A percentile compares a stretch with the other conserved stretches of the same genome.
phyloP scores from a whole-genome alignment of 805 yeast species.

The Blastobotrys peoriensis region DNA sequence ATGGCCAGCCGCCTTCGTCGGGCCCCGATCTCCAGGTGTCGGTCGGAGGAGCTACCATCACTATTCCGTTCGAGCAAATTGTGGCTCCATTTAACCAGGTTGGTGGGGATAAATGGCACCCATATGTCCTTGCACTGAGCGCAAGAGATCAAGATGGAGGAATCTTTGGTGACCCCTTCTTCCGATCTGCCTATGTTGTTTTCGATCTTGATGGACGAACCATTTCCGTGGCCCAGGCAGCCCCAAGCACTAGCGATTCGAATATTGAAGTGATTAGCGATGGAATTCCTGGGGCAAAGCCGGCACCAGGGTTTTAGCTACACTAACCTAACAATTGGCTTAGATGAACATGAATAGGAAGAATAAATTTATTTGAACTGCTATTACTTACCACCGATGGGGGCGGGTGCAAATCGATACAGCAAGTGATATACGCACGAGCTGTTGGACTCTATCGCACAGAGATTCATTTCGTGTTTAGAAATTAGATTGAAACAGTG shows the following conservation, averaged over 20 bases:
- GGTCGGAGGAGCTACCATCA: constrained; percentile 16
- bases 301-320: no score
- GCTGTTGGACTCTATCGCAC: no score
- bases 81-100: constrained; percentile 11
- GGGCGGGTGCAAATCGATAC: no score
- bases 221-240: constrained; percentile 51
- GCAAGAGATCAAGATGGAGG: constrained; percentile 16
- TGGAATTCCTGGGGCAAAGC: neutral
- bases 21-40: neutral
- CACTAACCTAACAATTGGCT: no score
- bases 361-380: no score
- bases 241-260: constrained; percentile 10
- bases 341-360: no score
- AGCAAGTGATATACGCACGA: no score
- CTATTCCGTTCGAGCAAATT: constrained; percentile 21
- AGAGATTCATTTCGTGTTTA: no score
- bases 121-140: constrained; percentile 15
- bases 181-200: constrained; percentile 59
- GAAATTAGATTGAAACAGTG: no score
- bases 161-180: constrained; percentile 43
- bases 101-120: no score
- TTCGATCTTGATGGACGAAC: constrained; percentile 54
- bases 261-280: constrained; percentile 6
- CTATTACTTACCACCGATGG: no score
- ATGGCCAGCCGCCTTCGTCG: neutral